Conservation (phyloP, 108 stramenopile genomes). For the Pseudonitzschia multistriata region DNA sequence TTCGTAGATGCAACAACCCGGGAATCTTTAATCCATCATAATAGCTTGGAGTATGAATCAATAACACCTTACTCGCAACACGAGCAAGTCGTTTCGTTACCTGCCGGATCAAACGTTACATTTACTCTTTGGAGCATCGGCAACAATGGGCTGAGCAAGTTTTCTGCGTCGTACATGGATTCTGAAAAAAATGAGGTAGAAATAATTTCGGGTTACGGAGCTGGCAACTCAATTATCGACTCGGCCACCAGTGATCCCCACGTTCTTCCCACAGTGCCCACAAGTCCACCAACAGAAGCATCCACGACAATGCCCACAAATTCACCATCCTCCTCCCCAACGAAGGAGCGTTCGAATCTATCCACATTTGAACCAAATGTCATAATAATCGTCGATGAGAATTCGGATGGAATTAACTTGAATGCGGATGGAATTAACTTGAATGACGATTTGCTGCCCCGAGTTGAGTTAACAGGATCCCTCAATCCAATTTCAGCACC, state of each 20-base stretch:
- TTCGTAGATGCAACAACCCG: not conserved
- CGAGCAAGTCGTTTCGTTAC: not conserved
- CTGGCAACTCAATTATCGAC: not conserved
- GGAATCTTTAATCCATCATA: not conserved
- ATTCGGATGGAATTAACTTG: too few species aligned
- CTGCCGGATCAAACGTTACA: conserved; percentile 4
- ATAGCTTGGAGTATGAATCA: not conserved
- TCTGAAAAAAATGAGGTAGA: not conserved
- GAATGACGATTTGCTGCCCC: too few species aligned
- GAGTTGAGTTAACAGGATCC: too few species aligned
- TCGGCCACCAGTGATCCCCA: not conserved
- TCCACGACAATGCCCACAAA: not conserved
- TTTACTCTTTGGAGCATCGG: not conserved
- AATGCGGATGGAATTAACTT: too few species aligned
- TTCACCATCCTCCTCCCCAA: not conserved
- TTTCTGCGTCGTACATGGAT: conserved; percentile 2
- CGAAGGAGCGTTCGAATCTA: too few species aligned
- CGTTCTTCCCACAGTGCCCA: not conserved
- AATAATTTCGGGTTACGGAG: not conserved
- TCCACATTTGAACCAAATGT: too few species aligned
- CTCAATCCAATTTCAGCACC: too few species aligned
- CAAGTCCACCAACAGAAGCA: not conserved
- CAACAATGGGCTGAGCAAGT: not conserved
- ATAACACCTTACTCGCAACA: not conserved
- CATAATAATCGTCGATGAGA: too few species aligned